Conservation (phyloP, 176 grass and related monocot genomes). For the Urochloa ruziziensis region DNA sequence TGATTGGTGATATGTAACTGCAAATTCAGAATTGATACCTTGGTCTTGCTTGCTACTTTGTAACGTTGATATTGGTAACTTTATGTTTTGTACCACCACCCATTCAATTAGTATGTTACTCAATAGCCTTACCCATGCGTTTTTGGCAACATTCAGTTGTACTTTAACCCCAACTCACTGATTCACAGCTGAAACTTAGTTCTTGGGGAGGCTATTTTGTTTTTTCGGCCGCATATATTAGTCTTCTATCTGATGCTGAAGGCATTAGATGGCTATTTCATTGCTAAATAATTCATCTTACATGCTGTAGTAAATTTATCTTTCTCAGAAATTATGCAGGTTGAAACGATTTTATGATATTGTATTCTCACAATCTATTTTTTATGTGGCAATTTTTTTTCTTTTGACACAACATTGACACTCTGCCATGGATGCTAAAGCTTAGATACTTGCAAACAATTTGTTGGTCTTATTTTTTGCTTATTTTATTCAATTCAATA, state of each 20-base stretch:
- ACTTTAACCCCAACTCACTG: background rate
- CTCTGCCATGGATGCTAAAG: background rate
- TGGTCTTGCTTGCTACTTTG: background rate
- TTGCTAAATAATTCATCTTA: background rate
- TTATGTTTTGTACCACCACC: background rate
- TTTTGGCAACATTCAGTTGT: background rate
- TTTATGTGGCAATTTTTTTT: too few species aligned
- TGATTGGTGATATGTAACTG: background rate
- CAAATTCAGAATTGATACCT: background rate
- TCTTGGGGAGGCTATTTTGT: background rate
- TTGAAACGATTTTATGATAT: background rate
- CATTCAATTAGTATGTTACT: background rate
- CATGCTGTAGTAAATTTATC: background rate
- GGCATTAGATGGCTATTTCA: background rate
- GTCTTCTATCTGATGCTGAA: slow-evolving; percentile 1
- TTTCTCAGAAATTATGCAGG: background rate
- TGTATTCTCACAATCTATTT: background rate
- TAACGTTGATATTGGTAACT: background rate
- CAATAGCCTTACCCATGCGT: background rate
- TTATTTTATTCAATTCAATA: background rate
- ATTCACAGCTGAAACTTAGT: background rate
- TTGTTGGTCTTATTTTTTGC: background rate
- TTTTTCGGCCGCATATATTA: background rate
- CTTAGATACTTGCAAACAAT: background rate
- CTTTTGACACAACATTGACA: background rate